Base-by-base conservation (phyloP, 169 alveolate genomes). In the Plasmodium knowlesi region DNA sequence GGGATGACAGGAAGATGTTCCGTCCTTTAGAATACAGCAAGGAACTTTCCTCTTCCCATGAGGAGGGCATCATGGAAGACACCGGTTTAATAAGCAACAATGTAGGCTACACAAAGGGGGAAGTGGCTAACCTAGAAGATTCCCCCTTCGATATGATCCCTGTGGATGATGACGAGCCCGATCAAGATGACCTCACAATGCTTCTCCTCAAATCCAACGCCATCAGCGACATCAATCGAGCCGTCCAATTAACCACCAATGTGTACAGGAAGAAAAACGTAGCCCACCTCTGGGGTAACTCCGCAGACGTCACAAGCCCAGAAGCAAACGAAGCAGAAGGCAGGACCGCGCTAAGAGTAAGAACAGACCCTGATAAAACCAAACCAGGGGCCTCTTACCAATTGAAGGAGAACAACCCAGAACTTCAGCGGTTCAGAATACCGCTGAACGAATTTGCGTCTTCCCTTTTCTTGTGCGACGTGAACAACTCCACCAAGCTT, bases 381-480 rank as follows among this genome's bases (percentile, higher is more conserved):
- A 39, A 84, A 28, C 5, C 28, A n/a, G 54, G 74, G n/a, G 6
- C 39, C 25, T 25, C 37, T 84, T 3, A 9, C 32, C 22, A 54
- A 14, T 34, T 70, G 53, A 71, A 84, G 30, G 83, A 85, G 16
- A 57, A 34, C n/a, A 85, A 32, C 67, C 30, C n/a, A n/a, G 37
- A 32, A 70, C 41, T 85, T 4, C 85, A 86, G 30, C 84, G 85
- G 8, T 89, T 89, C 54, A 54, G 94, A 39, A 89, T 89, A 37
- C 94, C 94, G 8, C 53, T 89, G 34, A 89, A 89, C 61, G 94
- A 89, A 54, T 89, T 89, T 79, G 19, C 90, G 43, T 50, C 90
- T 1, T 89, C 94, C 5, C 94, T 89, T 5, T 89, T 89, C 72
- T 53, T 89, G 34, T 89, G 94, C 70, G 94, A 89, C 67, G 89